These are phyloP conservation scores for Fusarium coffeatum DNA, from an alignment of 2,329 filamentous ascomycete genomes.

Conservation along the genomic window DNA sequence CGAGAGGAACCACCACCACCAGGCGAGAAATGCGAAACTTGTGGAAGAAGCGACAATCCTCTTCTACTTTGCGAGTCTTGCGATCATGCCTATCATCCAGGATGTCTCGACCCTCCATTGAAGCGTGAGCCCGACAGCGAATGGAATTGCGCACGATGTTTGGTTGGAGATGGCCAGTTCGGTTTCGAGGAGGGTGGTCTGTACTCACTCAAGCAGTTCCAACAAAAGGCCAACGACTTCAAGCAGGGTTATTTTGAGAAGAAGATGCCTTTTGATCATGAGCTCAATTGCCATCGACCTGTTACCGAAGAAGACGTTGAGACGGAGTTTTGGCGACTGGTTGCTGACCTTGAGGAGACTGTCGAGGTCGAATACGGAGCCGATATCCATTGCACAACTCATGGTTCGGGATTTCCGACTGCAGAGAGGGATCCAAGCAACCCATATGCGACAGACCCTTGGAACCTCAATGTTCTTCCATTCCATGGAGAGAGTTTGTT, in stretches of 20 bases:
- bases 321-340: constrained; percentile 94
- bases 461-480: constrained; percentile 95
- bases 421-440: constrained; percentile 90
- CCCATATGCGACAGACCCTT: constrained; percentile 87
- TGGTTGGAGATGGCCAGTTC: constrained; percentile 96
- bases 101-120: constrained; percentile 88
- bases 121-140: constrained; percentile 82
- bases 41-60: constrained; percentile 80
- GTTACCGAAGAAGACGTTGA: constrained; percentile 97
- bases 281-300: constrained; percentile 81
- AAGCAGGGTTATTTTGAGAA: constrained; percentile 93
- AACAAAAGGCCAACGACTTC: constrained; percentile 94
- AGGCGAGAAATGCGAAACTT: constrained; percentile 83
- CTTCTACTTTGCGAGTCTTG: constrained; percentile 91
- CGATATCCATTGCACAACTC: constrained; percentile 97
- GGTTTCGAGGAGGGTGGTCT: constrained; percentile 97
- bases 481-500: constrained; percentile 93
- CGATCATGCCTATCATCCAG: constrained; percentile 86
- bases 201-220: constrained; percentile 95
- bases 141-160: constrained; percentile 95
- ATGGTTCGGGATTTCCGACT: constrained; percentile 96
- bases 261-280: constrained; percentile 88
- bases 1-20: constrained; percentile 62
- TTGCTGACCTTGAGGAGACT: constrained; percentile 92
- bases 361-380: constrained; percentile 98